Evolutionary conservation across 371 early-diverging fungal genomes (phyloP).

Genomic region (Mucor piriformis): DNA sequence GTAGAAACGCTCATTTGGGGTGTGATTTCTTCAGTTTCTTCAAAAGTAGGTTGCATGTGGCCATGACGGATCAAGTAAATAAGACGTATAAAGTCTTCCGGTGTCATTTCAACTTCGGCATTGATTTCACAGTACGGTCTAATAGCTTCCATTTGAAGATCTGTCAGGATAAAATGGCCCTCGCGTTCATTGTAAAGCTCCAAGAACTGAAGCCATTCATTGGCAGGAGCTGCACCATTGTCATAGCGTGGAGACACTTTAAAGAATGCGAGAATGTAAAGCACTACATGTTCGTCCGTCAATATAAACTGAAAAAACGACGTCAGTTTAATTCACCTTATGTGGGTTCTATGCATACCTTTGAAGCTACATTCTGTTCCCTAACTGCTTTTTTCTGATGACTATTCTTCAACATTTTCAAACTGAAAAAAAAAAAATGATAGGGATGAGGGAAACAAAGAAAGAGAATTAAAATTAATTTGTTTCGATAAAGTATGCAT

Average conservation of each 20-base stretch:
- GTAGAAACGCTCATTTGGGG: background rate
- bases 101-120: conserved; percentile 27
- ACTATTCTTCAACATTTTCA: background rate
- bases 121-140: conserved; percentile 20
- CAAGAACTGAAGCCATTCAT: conserved; percentile 26
- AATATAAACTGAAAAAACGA: conserved; percentile 5
- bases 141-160: conserved; percentile 15
- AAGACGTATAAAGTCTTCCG: conserved; percentile 19
- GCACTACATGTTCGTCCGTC: conserved; percentile 8
- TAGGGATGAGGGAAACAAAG: background rate
- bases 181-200: conserved; percentile 9
- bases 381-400: background rate
- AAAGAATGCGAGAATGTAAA: conserved; percentile 14
- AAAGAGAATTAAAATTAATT: background rate
- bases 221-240: conserved; percentile 17
- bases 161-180: conserved; percentile 15
- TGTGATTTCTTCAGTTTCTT: background rate
- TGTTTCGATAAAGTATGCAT: no score
- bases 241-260: background rate
- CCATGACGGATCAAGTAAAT: conserved; percentile 4
- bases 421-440: background rate
- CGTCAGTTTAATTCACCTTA: background rate
- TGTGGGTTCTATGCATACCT: no score
- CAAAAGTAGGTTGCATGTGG: background rate
- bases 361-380: no score